Percentiles rank a stretch among this genome's conserved stretches.
These are phyloP conservation scores for Trichomonas gallinae DNA, from an alignment of 208 protist genomes.

Conservation along the genomic window DNA sequence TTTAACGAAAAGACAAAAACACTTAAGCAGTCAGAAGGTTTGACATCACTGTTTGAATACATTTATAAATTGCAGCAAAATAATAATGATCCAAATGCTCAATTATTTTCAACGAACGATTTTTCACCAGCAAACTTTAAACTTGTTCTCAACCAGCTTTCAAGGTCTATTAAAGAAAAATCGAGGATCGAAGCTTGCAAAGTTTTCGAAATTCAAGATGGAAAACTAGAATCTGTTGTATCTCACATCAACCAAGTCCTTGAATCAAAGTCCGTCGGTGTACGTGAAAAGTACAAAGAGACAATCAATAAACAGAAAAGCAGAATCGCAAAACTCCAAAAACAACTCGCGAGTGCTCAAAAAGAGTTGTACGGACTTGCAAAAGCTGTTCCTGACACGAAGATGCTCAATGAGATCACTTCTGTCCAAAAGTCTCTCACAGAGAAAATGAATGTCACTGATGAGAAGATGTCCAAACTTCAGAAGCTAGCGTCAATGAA, in stretches of 20 bases:
- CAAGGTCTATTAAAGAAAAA: neutral
- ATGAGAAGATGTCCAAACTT: neutral
- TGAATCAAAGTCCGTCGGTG: neutral
- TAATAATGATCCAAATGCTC: neutral
- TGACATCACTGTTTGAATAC: neutral
- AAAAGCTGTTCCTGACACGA: neutral
- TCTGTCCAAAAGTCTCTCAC: neutral
- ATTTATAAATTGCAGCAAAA: neutral
- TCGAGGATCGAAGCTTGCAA: neutral
- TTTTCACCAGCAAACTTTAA: neutral
- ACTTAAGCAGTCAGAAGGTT: neutral
- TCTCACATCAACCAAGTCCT: neutral
- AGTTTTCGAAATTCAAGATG: neutral
- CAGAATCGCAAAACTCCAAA: neutral
- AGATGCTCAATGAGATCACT: neutral
- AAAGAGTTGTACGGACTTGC: neutral
- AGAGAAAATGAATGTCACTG: neutral
- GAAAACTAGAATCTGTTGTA: neutral
- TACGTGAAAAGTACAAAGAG: neutral
- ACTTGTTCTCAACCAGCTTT: neutral
- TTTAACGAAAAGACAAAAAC: neutral
- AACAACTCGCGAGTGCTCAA: neutral
- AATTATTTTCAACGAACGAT: neutral
- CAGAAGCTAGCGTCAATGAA: neutral
- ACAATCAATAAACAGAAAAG: neutral